Evolutionary conservation across 345 rosid species (phyloP), one percentile per base, ranked within the genome.

Genomic region (Eutrema japonicum): DNA sequence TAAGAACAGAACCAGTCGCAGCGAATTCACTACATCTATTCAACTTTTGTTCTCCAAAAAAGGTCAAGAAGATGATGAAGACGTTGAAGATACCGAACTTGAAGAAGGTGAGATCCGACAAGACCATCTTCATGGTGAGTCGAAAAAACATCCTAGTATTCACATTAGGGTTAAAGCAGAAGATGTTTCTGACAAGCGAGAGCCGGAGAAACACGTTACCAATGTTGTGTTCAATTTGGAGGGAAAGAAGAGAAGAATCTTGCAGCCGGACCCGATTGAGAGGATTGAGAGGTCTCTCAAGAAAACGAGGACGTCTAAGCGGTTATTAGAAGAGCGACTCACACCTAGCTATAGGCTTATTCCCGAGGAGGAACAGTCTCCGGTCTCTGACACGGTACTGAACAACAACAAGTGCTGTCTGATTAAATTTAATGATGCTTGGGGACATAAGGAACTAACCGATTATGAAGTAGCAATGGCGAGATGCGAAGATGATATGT

Each of bases 401-500:
- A 64, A 64, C 42, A 64, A 46, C 30, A 6, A 46, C 30, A 6
- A 22, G 40, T 54, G 11, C 11, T 2, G 3, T 54, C 40, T 12
- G 10, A 13, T 2, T 4, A 6, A 0, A 0, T 2, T 32, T 32
- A 3, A 11, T 42, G 2, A 11, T 10, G 13, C 2, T 8, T 42
- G 11, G 42, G 46, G 47, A 5, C 5, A 11, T 0, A 68, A 45
- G 36, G 9, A 12, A 10, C 54, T 14, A 43, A 18, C 36, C 11
- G 10, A 13, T 4, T 5, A 13, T 55, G 63, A 72, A 45, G 30
- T 5, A 45, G 64, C 27, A 12, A 33, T 63, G 63, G 10, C 51
- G 14, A 3, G 29, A 6, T 64, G 77, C 56, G 64, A 72, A 64
- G 56, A 72, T 3, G 4, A 72, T 1, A 72, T 72, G 64, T 45